phyloP scores from a whole-genome alignment of 179 eudicot genomes.

The Kewa caespitosa region DNA sequence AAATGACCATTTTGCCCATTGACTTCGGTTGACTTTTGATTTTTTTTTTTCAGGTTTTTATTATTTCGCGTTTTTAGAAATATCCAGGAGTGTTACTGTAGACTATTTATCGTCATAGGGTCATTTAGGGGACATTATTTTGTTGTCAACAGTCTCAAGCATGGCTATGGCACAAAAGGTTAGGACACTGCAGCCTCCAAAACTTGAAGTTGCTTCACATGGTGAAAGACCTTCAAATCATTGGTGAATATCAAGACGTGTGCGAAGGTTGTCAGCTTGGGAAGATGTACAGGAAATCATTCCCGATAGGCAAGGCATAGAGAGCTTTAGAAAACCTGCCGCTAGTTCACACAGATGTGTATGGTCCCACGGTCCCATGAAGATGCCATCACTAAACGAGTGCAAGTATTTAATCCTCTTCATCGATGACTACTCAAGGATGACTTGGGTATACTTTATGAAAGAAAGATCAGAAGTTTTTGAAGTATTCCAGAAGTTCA shows the following conservation, averaged over 20 bases:
- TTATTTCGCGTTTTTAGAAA: too few species aligned
- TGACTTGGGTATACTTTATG: constrained; percentile 9
- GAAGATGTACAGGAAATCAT: neutral
- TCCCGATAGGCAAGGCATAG: neutral
- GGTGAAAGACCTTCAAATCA: neutral
- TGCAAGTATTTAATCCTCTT: constrained; percentile 1
- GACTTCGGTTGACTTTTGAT: too few species aligned
- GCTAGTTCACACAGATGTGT: constrained; percentile 7
- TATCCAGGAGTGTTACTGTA: too few species aligned
- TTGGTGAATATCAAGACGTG: neutral
- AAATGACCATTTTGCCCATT: too few species aligned
- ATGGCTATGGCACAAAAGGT: neutral
- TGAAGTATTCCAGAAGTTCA: neutral
- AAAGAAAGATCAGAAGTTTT: neutral
- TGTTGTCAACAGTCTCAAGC: too few species aligned
- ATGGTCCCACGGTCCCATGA: constrained; percentile 20
- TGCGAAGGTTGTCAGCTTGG: neutral
- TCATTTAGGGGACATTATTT: too few species aligned
- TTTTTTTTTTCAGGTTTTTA: too few species aligned
- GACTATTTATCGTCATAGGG: too few species aligned
- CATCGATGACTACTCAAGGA: constrained; percentile 11
- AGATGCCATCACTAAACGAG: neutral
- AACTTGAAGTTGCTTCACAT: neutral
- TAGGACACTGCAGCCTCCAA: neutral
- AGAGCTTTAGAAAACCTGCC: neutral